These are phyloP conservation scores for Colletotrichum filicis DNA, from an alignment of 2,329 filamentous ascomycete species.

Conservation along the genomic window DNA sequence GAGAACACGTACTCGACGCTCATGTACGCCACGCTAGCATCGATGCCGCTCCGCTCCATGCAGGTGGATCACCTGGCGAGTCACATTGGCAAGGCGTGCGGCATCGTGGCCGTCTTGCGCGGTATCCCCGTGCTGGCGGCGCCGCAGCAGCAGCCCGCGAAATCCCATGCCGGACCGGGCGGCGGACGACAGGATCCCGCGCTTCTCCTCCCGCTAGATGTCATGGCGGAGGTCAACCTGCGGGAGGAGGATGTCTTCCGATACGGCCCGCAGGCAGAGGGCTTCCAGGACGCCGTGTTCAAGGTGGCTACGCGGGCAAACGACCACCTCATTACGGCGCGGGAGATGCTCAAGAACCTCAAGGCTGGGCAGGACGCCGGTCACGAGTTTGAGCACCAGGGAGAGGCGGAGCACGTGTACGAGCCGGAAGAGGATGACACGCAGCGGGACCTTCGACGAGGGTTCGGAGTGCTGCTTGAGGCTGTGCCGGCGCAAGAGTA, in stretches of 20 bases:
- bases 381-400: constrained; percentile 89
- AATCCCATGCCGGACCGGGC: constrained; percentile 50
- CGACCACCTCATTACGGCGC: constrained; percentile 92
- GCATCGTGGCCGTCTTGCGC: constrained; percentile 86
- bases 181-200: constrained; percentile 52
- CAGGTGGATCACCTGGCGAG: constrained; percentile 93
- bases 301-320: constrained; percentile 92
- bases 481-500: constrained; percentile 83
- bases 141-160: constrained; percentile 66
- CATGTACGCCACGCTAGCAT: constrained; percentile 86
- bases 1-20: constrained; percentile 96
- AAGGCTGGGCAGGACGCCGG: constrained; percentile 78
- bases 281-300: constrained; percentile 90
- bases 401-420: constrained; percentile 76
- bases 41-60: constrained; percentile 82
- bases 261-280: constrained; percentile 79
- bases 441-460: constrained; percentile 61
- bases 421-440: constrained; percentile 49
- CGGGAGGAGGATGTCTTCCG: constrained; percentile 92
- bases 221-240: constrained; percentile 85
- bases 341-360: constrained; percentile 89
- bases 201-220: constrained; percentile 85
- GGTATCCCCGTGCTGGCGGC: constrained; percentile 91
- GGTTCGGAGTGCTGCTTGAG: constrained; percentile 84
- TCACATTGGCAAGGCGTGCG: constrained; percentile 93